Conservation (phyloP, 139 green algal species). For the Pseudopediastrum boryanum region DNA sequence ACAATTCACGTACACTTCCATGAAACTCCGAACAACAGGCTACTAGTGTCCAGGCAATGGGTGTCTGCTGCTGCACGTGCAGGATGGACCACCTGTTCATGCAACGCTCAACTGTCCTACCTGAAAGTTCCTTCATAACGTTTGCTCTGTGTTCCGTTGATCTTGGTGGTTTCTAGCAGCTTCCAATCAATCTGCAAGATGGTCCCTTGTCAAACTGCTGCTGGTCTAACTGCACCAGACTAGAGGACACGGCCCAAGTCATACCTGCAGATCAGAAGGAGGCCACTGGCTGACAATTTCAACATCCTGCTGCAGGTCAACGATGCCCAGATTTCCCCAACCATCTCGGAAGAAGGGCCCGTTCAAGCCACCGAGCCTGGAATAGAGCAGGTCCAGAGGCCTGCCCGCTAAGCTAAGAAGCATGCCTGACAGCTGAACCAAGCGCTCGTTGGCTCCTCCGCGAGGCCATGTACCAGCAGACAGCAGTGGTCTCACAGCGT, state of each 20-base stretch:
- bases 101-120: background rate
- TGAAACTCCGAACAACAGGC: no score
- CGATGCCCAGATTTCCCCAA: slow-evolving; percentile 32
- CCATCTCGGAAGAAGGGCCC: slow-evolving; percentile 39
- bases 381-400: slow-evolving; percentile 32
- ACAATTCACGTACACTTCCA: no score
- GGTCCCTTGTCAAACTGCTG: background rate
- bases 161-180: slow-evolving; percentile 39
- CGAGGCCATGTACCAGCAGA: no score
- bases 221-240: background rate
- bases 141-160: slow-evolving; percentile 49
- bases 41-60: background rate
- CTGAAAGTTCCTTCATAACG: slow-evolving; percentile 66
- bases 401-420: slow-evolving; percentile 16
- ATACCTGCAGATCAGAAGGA: slow-evolving; percentile 9
- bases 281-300: slow-evolving; percentile 8
- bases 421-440: background rate
- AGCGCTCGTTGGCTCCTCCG: background rate
- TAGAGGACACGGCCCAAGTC: background rate
- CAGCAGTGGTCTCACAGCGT: no score
- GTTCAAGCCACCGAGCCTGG: slow-evolving; percentile 30
- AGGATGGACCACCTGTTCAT: no score
- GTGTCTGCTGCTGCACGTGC: background rate
- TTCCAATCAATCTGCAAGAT: slow-evolving; percentile 61
- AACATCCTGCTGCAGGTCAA: slow-evolving; percentile 41